Evolutionary conservation across 768 basidiomycete species (phyloP), one percentile per base, ranked within the genome.

Genomic region (Tubosaeta brunneosetosa): DNA sequence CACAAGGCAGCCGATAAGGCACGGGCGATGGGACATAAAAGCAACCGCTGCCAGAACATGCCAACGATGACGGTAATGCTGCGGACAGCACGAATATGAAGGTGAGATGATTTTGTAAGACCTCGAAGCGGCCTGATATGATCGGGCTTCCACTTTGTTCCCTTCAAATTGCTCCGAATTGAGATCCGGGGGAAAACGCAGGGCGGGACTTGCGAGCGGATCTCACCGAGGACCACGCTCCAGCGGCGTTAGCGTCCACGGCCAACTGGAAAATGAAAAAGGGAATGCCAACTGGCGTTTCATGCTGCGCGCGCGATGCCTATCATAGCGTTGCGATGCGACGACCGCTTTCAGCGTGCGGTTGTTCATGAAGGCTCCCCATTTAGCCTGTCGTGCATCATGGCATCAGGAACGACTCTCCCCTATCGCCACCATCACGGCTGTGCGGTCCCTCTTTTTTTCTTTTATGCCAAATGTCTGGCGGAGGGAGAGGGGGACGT

Each of bases 141-240:
- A 64, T 64, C 57, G 62, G 62, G 44, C 51, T 51, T 53, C 56
- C 37, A 62, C 58, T 54, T 55, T 65, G 60, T 42, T 26, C 49
- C 49, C 45, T 29, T 42, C 38, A 50, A 54, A 44, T 43, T 42
- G 41, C 22, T 49, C 53, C 56, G 55, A 55, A 50, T 51, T 52
- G 59, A 63, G 64, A 66, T 64, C 63, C 64, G 63, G 52, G 40
- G 32, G 45, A 31, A 33, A 13, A 36, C 19, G 47, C 48, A 38
- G 19, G 33, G 50, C 42, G 52, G 58, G 50, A 66, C 54, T 50
- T 63, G 64, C 57, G 62, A 51, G 49, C 63, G 63, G 63, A 64
- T 66, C 63, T 64, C 64, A n/a, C 58, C 57, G 50, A 47, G 49
- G 40, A 37, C 43, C 38, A 45, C 43, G 42, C 53, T 63, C 56